Base-by-base conservation (phyloP, 176 grass and related monocot species). In the Chloris gayana region DNA sequence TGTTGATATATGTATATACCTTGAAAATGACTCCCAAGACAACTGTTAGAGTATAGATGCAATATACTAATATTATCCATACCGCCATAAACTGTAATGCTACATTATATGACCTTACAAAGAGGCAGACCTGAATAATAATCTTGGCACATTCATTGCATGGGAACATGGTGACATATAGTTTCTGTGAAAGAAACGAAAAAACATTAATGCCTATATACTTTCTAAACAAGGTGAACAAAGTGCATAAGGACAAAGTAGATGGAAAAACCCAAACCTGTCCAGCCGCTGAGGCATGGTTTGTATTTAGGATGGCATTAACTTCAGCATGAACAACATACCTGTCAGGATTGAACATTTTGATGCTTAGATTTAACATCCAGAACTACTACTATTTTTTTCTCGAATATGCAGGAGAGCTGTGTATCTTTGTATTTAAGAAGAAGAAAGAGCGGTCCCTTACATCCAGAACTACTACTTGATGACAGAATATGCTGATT, bases 241-340 rank as follows among this genome's bases (percentile, higher is more conserved):
- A 45, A 58, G 13, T 73, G 33, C 37, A 69, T 46, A 66, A 67
- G 63, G 31, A 26, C 29, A 26, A 22, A 58, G 27, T 42, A 74
- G 38, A 85, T 31, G 38, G 4, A 17, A 77, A 85, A 26, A 26
- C 56, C 29, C 45, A 86, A 44, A 98, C 95, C 88, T 98, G 95
- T 82, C 96, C 96, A 79, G 92, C 90, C 8, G 92, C 92, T 84
- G 96, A 98, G 81, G 96, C 96, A 87, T 98, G 92, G 29, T 98
- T 98, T 79, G 90, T 98, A 72, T 98, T 98, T 76, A 98, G 83
- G 75, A 98, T 95, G 86, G 96, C 96, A 84, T 98, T 98, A 79
- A 98, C 96, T 77, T 98, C 96, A 69, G 96, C 96, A 91, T 98
- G 96, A 76, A 98, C 96, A 72, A 98, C 96, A 56, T 93, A 98